Evolutionary conservation across 2,329 filamentous ascomycete genomes (phyloP), one percentile per base, ranked within the genome.

Genomic region (Trichophyton mentagrophytes): DNA sequence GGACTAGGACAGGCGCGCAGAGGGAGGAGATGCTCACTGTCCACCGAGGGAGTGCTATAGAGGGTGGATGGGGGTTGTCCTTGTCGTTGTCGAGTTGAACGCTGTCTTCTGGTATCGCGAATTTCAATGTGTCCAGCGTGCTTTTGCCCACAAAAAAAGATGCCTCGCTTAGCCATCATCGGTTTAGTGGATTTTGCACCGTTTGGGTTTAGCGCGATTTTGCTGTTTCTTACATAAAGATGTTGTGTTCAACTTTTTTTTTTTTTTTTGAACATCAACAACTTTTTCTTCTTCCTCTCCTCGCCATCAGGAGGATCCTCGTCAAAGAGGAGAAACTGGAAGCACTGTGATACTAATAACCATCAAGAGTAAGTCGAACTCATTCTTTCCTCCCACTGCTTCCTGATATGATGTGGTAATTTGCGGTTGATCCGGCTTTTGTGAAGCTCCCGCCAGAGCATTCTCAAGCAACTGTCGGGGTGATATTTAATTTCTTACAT

Each of bases 401-500:
- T 49, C 59, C 60, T 46, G 62, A 62, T 65, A 87, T 89, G 91
- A 96, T 95, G 90, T 87, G 80, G 88, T 89, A 96, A 96, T 96
- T 96, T 96, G 90, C 91, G 90, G 92, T 92, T 95, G 90, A 96
- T 87, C 82, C 80, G 51, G 75, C 76, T 76, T 79, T 79, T 85
- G 84, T 91, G 90, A 89, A 81, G 79, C 88, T 85, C 90, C 87
- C 87, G 90, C 91, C 90, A 84, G 90, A 85, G 88, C 82, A 25
- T 80, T 87, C 72, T 86, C 82, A 86, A 86, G 90, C 85, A 86
- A 80, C 78, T 72, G 77, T 78, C 78, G 83, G 79, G 69, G 71
- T 95, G 90, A 96, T 88, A 95, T 89, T 90, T 77, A 55, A 85
- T 83, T 85, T 92, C 90, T 96, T 96, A 96, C 90, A 95, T 96